phyloP scores from a whole-genome alignment of 495 filamentous ascomycete genomes.

The Podospora pseudocomata region DNA sequence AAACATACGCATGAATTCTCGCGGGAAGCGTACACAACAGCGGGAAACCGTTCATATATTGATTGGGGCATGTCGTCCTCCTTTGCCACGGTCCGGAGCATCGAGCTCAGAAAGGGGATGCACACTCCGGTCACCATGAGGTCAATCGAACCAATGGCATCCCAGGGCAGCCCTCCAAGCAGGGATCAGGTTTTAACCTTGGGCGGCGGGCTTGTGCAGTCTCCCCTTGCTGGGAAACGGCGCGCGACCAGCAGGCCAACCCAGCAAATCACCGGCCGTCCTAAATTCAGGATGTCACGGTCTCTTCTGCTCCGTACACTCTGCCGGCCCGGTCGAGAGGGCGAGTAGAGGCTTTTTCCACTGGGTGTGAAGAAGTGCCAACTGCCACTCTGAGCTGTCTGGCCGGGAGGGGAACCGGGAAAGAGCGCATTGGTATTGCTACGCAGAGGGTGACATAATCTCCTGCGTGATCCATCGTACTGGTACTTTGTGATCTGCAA shows the following conservation, averaged over 20 bases:
- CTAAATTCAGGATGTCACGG: conserved; percentile 9
- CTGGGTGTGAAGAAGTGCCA: not conserved
- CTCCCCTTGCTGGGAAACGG: conserved; percentile 8
- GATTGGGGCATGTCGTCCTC: not conserved
- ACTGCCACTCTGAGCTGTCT: not conserved
- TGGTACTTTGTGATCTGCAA: not conserved
- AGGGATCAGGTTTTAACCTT: conserved; percentile 6
- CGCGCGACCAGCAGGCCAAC: conserved; percentile 17
- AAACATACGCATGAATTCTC: not conserved
- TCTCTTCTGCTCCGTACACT: conserved; percentile 2
- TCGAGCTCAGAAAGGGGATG: not conserved
- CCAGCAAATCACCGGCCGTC: conserved; percentile 14
- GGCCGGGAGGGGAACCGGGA: not conserved
- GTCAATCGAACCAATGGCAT: conserved; percentile 20
- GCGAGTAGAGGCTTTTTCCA: not conserved
- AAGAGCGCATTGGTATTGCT: conserved; percentile 4
- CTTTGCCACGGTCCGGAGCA: not conserved
- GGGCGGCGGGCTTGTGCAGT: conserved; percentile 1
- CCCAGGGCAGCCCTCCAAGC: conserved; percentile 2
- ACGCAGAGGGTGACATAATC: not conserved
- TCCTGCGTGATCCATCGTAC: conserved; percentile 1
- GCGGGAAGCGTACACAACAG: not conserved
- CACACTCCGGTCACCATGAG: not conserved
- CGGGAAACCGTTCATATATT: not conserved
- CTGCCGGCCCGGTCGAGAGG: conserved; percentile 3